These are phyloP conservation scores for Aureobasidium pullulans DNA, from an alignment of 2,329 filamentous ascomycete species.

Conservation along the genomic window DNA sequence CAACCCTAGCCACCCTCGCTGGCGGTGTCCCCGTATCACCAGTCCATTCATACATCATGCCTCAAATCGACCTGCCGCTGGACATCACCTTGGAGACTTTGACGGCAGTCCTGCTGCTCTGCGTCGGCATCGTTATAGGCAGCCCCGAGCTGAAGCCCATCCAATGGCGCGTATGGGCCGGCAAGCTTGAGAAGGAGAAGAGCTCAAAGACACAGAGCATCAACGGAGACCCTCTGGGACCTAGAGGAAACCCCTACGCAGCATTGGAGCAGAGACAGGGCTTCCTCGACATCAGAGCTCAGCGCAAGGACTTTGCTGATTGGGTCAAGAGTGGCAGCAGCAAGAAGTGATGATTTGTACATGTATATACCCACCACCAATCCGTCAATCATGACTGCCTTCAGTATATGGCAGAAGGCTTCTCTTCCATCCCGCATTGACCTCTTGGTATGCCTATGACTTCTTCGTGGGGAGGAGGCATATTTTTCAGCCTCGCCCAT, in stretches of 20 bases:
- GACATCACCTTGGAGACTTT: constrained; percentile 88
- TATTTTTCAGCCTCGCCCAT: too few relatives aligned
- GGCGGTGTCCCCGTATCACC: constrained; percentile 31
- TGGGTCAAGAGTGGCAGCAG: constrained; percentile 51
- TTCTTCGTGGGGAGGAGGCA: too few relatives aligned
- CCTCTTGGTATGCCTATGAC: too few relatives aligned
- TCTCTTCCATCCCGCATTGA: background rate
- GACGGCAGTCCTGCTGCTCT: constrained; percentile 70
- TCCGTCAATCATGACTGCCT: background rate
- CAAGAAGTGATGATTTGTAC: background rate
- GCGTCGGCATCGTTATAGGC: constrained; percentile 70
- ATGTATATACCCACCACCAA: background rate
- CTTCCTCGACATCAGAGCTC: constrained; percentile 75
- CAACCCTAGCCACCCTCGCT: constrained; percentile 51
- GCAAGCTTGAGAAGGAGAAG: constrained; percentile 66
- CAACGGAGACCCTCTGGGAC: constrained; percentile 53
- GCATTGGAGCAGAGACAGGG: constrained; percentile 71
- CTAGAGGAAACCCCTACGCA: constrained; percentile 72
- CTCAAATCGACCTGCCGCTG: constrained; percentile 52
- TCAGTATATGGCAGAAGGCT: background rate
- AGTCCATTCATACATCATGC: constrained; percentile 16
- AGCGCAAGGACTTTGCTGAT: constrained; percentile 69
- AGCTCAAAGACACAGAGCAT: constrained; percentile 35
- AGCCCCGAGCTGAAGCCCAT: constrained; percentile 78
- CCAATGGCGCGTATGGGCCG: constrained; percentile 72